A percentile compares a stretch with the other conserved stretches of the same genome.
Conservation (phyloP, 2,329 filamentous ascomycete genomes). For the Colletotrichum falcatum region DNA sequence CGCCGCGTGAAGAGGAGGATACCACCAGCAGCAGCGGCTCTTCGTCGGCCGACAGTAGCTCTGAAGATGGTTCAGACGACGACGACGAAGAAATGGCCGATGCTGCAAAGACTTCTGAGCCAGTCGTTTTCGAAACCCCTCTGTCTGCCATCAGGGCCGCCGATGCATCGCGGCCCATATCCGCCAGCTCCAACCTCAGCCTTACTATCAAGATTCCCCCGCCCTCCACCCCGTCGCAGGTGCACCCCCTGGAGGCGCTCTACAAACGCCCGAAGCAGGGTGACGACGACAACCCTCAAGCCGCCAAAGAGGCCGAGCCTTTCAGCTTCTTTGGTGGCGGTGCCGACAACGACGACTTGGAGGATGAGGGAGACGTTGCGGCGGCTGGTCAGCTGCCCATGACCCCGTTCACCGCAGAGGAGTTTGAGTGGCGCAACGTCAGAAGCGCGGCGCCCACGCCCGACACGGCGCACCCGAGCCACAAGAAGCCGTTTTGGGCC, state of each 20-base stretch:
- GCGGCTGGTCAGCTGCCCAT: conserved; percentile 66
- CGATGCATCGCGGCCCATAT: conserved; percentile 58
- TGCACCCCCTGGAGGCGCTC: conserved; percentile 91
- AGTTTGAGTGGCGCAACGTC: conserved; percentile 79
- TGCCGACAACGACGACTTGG: conserved; percentile 60
- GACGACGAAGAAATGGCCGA: conserved; percentile 44
- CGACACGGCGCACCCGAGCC: conserved; percentile 84
- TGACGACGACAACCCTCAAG: conserved; percentile 11
- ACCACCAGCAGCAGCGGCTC: conserved; percentile 44
- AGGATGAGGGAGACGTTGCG: conserved; percentile 44
- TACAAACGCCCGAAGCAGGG: conserved; percentile 80
- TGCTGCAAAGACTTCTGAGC: conserved; percentile 27
- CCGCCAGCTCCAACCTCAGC: conserved; percentile 62
- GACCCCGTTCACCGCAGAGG: conserved; percentile 85
- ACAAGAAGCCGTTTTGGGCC: conserved; percentile 71
- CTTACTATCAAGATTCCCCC: conserved; percentile 68
- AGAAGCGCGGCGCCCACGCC: conserved; percentile 94
- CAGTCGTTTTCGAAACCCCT: conserved; percentile 18
- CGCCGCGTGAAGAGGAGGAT: conserved; percentile 43
- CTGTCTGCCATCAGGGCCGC: conserved; percentile 44
- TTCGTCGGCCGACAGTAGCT: conserved; percentile 43
- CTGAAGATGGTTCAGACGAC: conserved; percentile 44
- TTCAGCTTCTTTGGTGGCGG: conserved; percentile 75
- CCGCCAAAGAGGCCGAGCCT: conserved; percentile 53
- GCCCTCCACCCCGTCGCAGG: conserved; percentile 59